These are phyloP conservation scores for Trichoderma guizhouense DNA, from an alignment of 2,329 filamentous ascomycete genomes.

Conservation along the genomic window DNA sequence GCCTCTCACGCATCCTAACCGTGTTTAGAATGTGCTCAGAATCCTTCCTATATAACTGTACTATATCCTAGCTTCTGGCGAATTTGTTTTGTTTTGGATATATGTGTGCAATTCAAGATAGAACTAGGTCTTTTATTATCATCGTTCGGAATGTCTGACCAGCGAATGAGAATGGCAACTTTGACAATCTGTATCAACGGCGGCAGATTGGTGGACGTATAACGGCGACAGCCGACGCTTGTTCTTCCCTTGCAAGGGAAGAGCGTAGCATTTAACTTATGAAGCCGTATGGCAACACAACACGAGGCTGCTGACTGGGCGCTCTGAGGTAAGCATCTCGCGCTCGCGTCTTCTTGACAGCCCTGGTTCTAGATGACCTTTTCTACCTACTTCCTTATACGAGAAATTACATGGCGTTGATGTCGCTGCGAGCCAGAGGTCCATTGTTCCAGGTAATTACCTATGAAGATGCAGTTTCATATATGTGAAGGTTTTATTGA, in stretches of 20 bases:
- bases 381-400: not conserved
- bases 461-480: not conserved
- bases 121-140: no score
- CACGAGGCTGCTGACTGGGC: not conserved
- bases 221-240: no score
- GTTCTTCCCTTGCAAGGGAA: no score
- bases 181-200: not conserved
- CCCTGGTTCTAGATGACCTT: no score
- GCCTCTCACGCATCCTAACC: not conserved
- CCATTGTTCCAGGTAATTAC: not conserved
- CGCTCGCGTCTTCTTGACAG: no score
- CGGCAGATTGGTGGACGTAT: no score
- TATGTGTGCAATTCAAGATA: no score
- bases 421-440: not conserved
- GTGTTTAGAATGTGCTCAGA: not conserved
- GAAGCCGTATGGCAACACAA: no score
- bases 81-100: no score
- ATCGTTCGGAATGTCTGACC: no score
- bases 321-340: not conserved
- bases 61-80: not conserved
- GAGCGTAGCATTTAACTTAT: no score
- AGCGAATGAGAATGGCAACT: not conserved
- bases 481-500: not conserved
- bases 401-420: not conserved
- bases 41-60: accelerated